Evolutionary conservation across 345 rosid species (phyloP), one percentile per base, ranked within the genome.

Genomic region (Eutrema heterophyllum): DNA sequence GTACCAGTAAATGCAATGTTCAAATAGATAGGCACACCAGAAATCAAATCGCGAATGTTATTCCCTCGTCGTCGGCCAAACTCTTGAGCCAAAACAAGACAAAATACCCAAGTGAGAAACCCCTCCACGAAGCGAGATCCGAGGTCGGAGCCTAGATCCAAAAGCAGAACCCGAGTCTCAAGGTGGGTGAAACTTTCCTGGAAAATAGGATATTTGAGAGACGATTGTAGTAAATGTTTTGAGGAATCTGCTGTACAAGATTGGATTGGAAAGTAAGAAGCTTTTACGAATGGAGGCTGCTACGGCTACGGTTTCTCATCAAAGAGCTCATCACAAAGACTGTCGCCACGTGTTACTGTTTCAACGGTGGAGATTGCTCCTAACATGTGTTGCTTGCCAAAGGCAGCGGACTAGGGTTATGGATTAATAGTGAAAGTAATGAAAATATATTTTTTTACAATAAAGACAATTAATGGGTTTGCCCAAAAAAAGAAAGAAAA

Each of bases 301-400:
- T 67, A 67, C 68, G 73, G 78, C 68, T 75, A 75, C 50, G 57
- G 53, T 66, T 54, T 38, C 78, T 58, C 68, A 65, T 57, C 72
- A 33, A 73, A 51, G 69, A 21, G 29, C 68, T 52, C 61, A n/a
- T 64, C 54, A 4, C 53, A 1, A 16, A 3, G n/a, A 49, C 45
- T 67, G 2, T 29, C 14, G 73, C 73, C 78, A 74, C 72, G 78
- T 74, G 78, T 67, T 58, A 57, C 14, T 9, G 3, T 66, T 38
- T 58, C 78, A 27, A 74, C 78, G 72, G 72, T 67, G 5, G 5
- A 2, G 72, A 74, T 74, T 57, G 21, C 8, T 67, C 44, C 15
- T 57, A 4, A 29, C 72, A 66, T 58, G n/a, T n/a, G n/a, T n/a
- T n/a, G 71, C 26, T 30, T 32, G 5, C 64, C 48, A 51, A 18